phyloP scores from a whole-genome alignment of 495 filamentous ascomycete genomes.

The Penicillium taxi region DNA sequence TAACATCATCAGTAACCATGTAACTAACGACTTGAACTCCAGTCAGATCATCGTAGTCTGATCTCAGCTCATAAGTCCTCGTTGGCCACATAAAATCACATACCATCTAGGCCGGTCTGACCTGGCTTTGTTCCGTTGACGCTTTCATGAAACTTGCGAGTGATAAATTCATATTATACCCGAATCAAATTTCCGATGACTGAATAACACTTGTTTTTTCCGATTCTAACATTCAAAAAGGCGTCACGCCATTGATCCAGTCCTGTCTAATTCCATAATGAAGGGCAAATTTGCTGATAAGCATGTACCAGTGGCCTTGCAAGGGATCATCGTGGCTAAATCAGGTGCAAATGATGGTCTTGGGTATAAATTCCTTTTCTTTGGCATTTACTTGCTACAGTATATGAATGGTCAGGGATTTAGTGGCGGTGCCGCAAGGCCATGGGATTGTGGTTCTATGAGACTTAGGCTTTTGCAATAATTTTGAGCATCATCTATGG shows the following conservation, averaged over 20 bases:
- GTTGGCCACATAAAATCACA: too few relatives aligned
- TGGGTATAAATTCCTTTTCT: slow-evolving; percentile 86
- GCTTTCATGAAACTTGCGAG: too few relatives aligned
- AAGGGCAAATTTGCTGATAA: slow-evolving; percentile 92
- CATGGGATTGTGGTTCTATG: slow-evolving; percentile 76
- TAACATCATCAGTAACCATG: too few relatives aligned
- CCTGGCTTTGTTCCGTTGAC: too few relatives aligned
- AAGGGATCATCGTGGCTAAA: slow-evolving; percentile 84
- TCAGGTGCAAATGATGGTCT: slow-evolving; percentile 88
- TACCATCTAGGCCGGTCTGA: too few relatives aligned
- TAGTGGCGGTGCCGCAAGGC: slow-evolving; percentile 54
- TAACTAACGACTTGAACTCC: too few relatives aligned
- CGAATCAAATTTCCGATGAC: too few relatives aligned
- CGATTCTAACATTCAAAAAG: slow-evolving; percentile 71
- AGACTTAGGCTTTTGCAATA: slow-evolving; percentile 81
- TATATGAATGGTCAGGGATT: slow-evolving; percentile 54
- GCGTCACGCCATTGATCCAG: slow-evolving; percentile 90
- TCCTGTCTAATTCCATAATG: slow-evolving; percentile 82
- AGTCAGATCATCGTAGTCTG: too few relatives aligned
- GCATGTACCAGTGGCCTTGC: slow-evolving; percentile 72
- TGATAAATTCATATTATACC: too few relatives aligned
- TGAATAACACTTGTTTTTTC: too few relatives aligned
- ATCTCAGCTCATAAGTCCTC: too few relatives aligned
- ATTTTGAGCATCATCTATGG: slow-evolving; percentile 75
- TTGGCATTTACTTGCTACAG: slow-evolving; percentile 76